Evolutionary conservation across 2,329 filamentous ascomycete species (phyloP).

Genomic region (Pseudogymnoascus pannorum): DNA sequence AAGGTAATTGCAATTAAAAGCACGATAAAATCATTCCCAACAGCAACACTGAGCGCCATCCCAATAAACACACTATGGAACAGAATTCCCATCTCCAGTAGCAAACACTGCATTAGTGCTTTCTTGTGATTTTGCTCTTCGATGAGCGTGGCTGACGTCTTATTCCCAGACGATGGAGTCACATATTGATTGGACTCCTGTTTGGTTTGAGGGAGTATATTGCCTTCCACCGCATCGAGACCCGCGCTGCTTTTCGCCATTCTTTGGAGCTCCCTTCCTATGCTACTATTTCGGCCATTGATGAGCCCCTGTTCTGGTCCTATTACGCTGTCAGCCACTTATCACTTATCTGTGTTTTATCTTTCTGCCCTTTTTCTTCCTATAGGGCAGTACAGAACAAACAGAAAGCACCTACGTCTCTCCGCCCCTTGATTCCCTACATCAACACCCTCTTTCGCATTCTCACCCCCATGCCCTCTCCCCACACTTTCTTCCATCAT

Average conservation of each 20-base stretch:
- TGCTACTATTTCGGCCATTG: constrained; percentile 9
- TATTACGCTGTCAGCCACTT: not conserved
- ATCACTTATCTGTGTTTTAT: too few species aligned
- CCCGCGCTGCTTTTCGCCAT: constrained; percentile 49
- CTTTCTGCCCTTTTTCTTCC: not conserved
- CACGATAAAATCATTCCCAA: constrained; percentile 52
- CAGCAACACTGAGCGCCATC: constrained; percentile 64
- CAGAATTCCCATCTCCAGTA: constrained; percentile 70
- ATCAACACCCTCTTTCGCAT: not conserved
- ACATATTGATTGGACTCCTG: constrained; percentile 34
- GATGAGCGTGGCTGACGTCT: constrained; percentile 17
- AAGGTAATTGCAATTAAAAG: constrained; percentile 64
- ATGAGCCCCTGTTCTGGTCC: not conserved
- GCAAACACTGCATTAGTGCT: constrained; percentile 63
- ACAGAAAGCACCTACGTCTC: not conserved
- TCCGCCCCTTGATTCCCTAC: not conserved
- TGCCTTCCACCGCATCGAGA: constrained; percentile 58
- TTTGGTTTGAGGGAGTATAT: constrained; percentile 50
- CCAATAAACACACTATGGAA: constrained; percentile 74
- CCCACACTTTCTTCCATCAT: not conserved
- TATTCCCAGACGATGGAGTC: constrained; percentile 19
- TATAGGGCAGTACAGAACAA: not conserved
- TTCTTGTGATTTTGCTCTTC: constrained; percentile 46
- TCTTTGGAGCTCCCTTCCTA: constrained; percentile 15
- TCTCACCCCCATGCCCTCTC: not conserved